phyloP scores from a whole-genome alignment of 2,329 filamentous ascomycete species.

The Elsinoe arachidis region DNA sequence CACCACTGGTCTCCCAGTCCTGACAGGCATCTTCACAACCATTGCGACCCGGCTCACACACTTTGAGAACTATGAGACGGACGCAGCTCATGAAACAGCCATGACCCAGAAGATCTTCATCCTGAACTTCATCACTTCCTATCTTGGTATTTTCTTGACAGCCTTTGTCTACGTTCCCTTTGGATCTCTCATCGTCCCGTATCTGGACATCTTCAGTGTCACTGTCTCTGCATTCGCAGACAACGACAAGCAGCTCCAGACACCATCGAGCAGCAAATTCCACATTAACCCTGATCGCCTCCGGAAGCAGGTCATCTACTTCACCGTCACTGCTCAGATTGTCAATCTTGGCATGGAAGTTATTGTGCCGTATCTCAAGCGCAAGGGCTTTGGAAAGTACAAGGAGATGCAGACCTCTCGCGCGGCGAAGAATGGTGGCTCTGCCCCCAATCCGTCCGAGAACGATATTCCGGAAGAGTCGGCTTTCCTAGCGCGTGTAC shows the following conservation, averaged over 20 bases:
- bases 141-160: constrained; percentile 83
- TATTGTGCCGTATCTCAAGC: constrained; percentile 76
- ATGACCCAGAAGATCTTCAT: constrained; percentile 91
- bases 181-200: constrained; percentile 70
- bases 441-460: constrained; percentile 32
- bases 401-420: constrained; percentile 60
- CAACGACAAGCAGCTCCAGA: constrained; percentile 59
- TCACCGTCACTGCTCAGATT: constrained; percentile 87
- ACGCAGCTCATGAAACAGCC: constrained; percentile 72
- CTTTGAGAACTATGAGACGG: constrained; percentile 86
- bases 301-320: constrained; percentile 88
- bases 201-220: constrained; percentile 71
- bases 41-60: constrained; percentile 71
- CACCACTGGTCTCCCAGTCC: constrained; percentile 69
- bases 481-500: constrained; percentile 70
- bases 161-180: constrained; percentile 95
- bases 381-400: constrained; percentile 67
- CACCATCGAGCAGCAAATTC: constrained; percentile 52
- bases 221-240: constrained; percentile 68
- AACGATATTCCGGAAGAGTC: constrained; percentile 70
- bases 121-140: constrained; percentile 93
- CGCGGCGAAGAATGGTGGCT: constrained; percentile 47
- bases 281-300: constrained; percentile 75
- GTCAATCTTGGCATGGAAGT: constrained; percentile 81
- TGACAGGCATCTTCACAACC: constrained; percentile 64